Base-by-base conservation (phyloP, 2,329 filamentous ascomycete genomes). In the Trichophyton simii region DNA sequence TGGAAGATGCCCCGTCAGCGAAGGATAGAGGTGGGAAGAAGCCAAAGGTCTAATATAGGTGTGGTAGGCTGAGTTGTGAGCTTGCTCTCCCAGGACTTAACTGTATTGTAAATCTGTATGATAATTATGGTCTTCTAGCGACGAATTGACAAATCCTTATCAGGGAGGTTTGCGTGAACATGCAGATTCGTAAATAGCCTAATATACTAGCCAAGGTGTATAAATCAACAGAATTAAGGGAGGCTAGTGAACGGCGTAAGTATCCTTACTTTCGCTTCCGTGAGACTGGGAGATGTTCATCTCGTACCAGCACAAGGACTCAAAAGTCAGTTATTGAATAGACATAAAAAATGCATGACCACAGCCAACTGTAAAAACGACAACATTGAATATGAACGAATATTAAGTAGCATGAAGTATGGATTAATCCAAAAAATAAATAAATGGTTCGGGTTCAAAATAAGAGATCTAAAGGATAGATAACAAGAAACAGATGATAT, bases 1-100 rank as follows among this genome's bases (percentile, higher is more conserved):
- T 57, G 9, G 54, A 55, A 11, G 60, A 59, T 25, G 58, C 48
- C 1, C 59, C 5, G 11, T 22, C 22, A 2, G 34, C 34, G 3
- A 57, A 41, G 28, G 25, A 41, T 28, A 41, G 3, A 18, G 34
- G n/a, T 31, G 50, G 11, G 3, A 57, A 62, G 46, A 61, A 50
- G 44, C 36, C 46, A 11, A 63, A 61, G 50, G 31, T 60, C 34
- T 61, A 54, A 60, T 6, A n/a, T 3, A 22, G n/a, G 20, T 11
- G 20, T 11, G 34, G 34, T 38, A 38, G 11, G 8, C 11, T 38
- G 34, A 7, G 34, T 9, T 13, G 7, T 48, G 44, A 20, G 11
- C 18, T 22, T 13, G 34, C 34, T 3, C 34, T 48, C n/a, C 9
- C 9, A 8, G 20, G 15, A 9, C n/a, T 46, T 11, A 11, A 20